These are phyloP conservation scores for Alternaria arborescens DNA, from an alignment of 2,329 filamentous ascomycete species.

Conservation along the genomic window DNA sequence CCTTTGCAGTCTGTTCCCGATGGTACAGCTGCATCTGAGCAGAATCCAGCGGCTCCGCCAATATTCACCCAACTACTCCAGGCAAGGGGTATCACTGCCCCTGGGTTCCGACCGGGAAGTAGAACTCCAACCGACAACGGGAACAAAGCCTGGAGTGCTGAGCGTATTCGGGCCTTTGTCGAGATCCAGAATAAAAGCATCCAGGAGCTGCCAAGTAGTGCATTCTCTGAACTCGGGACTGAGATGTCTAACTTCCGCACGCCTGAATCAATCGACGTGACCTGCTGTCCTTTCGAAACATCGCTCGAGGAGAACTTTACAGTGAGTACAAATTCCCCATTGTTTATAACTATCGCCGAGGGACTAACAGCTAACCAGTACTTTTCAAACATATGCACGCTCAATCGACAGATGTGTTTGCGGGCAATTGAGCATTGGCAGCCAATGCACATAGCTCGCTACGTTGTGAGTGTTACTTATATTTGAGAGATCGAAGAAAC, in stretches of 20 bases:
- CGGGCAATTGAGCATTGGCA: slow-evolving; percentile 6
- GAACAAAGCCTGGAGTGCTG: slow-evolving; percentile 7
- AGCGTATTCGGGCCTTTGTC: slow-evolving; percentile 9
- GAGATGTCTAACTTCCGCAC: slow-evolving; percentile 13
- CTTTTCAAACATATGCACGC: slow-evolving; percentile 5
- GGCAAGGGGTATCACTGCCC: background rate
- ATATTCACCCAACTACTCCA: slow-evolving; percentile 2
- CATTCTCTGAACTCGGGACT: slow-evolving; percentile 1
- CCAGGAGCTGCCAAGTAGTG: background rate
- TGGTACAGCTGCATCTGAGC: slow-evolving; percentile 1
- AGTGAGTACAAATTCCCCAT: background rate
- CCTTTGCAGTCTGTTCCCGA: background rate
- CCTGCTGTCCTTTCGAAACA: slow-evolving; percentile 10
- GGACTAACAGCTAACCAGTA: background rate
- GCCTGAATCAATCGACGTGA: slow-evolving; percentile 11
- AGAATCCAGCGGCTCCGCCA: background rate
- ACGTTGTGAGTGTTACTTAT: slow-evolving; percentile 3
- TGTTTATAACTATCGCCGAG: too few relatives aligned
- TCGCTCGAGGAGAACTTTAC: slow-evolving; percentile 17
- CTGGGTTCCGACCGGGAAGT: slow-evolving; percentile 1
- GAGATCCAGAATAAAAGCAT: slow-evolving; percentile 4
- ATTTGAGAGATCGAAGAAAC: background rate
- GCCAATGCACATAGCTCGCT: slow-evolving; percentile 1
- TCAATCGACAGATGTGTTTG: slow-evolving; percentile 10
- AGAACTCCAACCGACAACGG: background rate